Evolutionary conservation across 495 filamentous ascomycete species (phyloP).

Genomic region (Massariosphaeria phaeospora): DNA sequence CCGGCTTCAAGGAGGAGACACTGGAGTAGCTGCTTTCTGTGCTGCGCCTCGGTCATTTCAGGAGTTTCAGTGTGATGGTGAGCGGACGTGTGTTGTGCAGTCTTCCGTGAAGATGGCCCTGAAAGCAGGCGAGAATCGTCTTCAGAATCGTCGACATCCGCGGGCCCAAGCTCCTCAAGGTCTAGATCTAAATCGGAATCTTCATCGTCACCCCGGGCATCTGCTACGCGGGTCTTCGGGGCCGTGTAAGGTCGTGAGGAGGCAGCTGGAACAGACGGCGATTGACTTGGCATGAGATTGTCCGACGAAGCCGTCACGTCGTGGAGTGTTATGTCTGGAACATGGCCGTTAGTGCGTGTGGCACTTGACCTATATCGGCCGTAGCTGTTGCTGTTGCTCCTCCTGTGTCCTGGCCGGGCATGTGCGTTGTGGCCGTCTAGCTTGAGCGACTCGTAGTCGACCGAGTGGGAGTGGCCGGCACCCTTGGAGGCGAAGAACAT

Average conservation of each 20-base stretch:
- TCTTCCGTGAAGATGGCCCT: slow-evolving; percentile 10
- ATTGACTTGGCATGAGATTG: slow-evolving; percentile 20
- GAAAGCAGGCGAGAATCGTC: slow-evolving; percentile 19
- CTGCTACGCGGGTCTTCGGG: neutral
- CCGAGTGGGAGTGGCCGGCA: slow-evolving; percentile 37
- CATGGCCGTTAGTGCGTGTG: slow-evolving; percentile 14
- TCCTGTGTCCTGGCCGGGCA: slow-evolving; percentile 8
- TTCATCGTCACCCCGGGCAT: slow-evolving; percentile 27
- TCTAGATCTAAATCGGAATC: slow-evolving; percentile 34
- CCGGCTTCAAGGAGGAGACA: slow-evolving; percentile 49
- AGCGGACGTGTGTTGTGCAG: neutral
- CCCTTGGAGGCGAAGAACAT: slow-evolving; percentile 45
- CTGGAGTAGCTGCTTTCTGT: slow-evolving; percentile 43
- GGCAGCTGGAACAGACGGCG: slow-evolving; percentile 8
- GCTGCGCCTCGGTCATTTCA: slow-evolving; percentile 26
- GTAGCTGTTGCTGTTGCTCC: slow-evolving; percentile 35
- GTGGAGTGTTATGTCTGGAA: slow-evolving; percentile 20
- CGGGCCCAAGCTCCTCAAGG: slow-evolving; percentile 37
- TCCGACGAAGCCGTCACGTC: slow-evolving; percentile 20
- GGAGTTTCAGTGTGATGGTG: neutral
- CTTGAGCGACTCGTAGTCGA: slow-evolving; percentile 28
- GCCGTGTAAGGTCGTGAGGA: slow-evolving; percentile 4
- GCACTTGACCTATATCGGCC: slow-evolving; percentile 25
- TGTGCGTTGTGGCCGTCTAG: slow-evolving; percentile 4
- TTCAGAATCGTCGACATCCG: slow-evolving; percentile 15